Conservation (phyloP, 2,329 filamentous ascomycete genomes). For the Stenocarpella maydis region DNA sequence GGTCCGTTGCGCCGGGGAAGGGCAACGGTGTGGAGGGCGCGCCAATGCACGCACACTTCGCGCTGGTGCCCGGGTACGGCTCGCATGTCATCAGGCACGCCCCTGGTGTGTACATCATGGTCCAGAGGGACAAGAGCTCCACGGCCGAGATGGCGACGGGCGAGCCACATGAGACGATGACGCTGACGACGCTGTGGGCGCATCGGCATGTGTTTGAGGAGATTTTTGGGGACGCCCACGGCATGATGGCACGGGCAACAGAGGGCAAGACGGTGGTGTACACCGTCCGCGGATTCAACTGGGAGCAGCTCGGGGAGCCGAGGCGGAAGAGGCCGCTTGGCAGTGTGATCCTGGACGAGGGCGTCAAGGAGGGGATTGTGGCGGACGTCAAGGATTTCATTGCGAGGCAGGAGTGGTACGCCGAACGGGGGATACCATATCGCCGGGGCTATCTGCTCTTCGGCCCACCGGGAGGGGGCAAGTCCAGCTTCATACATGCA, state of each 20-base stretch:
- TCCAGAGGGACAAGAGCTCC: conserved; percentile 84
- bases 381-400: conserved; percentile 86
- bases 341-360: conserved; percentile 86
- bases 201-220: conserved; percentile 90
- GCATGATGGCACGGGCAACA: conserved; percentile 78
- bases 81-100: conserved; percentile 87
- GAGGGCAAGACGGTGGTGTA: conserved; percentile 96
- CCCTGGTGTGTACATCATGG: conserved; percentile 80
- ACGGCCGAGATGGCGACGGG: conserved; percentile 84
- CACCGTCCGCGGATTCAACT: conserved; percentile 83
- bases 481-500: conserved; percentile 96
- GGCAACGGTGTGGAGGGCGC: conserved; percentile 73
- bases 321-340: conserved; percentile 86
- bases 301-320: conserved; percentile 84
- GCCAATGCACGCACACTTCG: conserved; percentile 79
- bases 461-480: conserved; percentile 89
- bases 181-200: conserved; percentile 88
- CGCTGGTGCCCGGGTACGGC: conserved; percentile 90
- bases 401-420: conserved; percentile 82
- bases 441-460: conserved; percentile 88
- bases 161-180: conserved; percentile 92
- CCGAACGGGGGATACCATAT: conserved; percentile 94
- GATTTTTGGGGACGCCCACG: conserved; percentile 87
- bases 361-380: conserved; percentile 83
- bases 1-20: conserved; percentile 62